A percentile compares a stretch with the other conserved stretches of the same genome.
phyloP scores from a whole-genome alignment of 2,329 filamentous ascomycete species.

The Xylariomycetidae sp. region DNA sequence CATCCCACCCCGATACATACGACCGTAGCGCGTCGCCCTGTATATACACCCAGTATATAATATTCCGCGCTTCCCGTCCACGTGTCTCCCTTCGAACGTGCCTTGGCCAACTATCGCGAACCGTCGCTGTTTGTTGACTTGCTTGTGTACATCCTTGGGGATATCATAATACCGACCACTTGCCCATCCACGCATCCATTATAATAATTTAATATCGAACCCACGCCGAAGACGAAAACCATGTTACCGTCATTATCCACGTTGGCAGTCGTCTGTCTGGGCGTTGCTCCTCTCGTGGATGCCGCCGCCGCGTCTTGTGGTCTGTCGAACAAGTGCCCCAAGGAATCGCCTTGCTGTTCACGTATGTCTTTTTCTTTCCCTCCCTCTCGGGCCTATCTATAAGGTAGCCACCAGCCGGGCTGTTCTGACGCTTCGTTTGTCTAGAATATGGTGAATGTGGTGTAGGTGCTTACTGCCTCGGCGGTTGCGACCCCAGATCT shows the following conservation, averaged over 20 bases:
- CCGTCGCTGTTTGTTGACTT: too few relatives aligned
- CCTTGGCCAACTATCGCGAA: too few relatives aligned
- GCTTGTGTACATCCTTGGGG: too few relatives aligned
- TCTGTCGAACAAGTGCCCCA: constrained; percentile 57
- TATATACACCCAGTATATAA: too few relatives aligned
- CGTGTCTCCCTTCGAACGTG: too few relatives aligned
- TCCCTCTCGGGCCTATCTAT: background rate
- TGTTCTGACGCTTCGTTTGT: constrained; percentile 9
- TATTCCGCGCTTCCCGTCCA: too few relatives aligned
- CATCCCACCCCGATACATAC: too few relatives aligned
- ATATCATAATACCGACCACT: too few relatives aligned
- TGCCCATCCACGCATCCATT: too few relatives aligned
- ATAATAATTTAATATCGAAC: too few relatives aligned
- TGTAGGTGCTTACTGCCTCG: constrained; percentile 89
- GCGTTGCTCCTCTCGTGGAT: constrained; percentile 32
- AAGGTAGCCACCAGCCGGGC: background rate
- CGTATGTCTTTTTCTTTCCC: constrained; percentile 54
- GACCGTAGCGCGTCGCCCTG: too few relatives aligned
- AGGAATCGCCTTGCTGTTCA: constrained; percentile 70
- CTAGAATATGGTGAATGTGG: constrained; percentile 89
- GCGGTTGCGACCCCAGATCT: constrained; percentile 84
- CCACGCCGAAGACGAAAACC: constrained; percentile 5
- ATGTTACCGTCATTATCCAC: constrained; percentile 26
- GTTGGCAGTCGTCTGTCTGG: constrained; percentile 34
- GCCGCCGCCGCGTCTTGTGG: constrained; percentile 35